phyloP scores from a whole-genome alignment of 805 yeast genomes.

The Maudiozyma saulgeensis region DNA sequence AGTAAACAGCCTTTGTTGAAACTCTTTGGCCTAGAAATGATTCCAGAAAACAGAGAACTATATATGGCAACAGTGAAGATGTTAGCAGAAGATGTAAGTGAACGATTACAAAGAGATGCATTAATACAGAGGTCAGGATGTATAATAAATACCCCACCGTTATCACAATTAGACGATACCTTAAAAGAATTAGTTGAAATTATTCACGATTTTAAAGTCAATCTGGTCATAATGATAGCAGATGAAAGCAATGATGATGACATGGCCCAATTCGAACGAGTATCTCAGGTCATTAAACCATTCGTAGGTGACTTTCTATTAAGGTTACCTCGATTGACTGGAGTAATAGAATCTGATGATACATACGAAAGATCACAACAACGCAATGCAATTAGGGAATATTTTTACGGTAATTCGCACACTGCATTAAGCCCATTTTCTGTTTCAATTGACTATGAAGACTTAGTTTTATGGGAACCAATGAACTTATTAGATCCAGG shows the following conservation, averaged over 20 bases:
- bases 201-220: slow-evolving; percentile 15
- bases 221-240: slow-evolving; percentile 15
- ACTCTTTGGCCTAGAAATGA: slow-evolving; percentile 60
- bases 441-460: slow-evolving; percentile 57
- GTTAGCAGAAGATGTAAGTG: slow-evolving; percentile 38
- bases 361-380: slow-evolving; percentile 60
- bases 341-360: slow-evolving; percentile 68
- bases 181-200: slow-evolving; percentile 11
- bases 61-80: slow-evolving; percentile 43
- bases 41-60: slow-evolving; percentile 40
- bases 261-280: slow-evolving; percentile 9
- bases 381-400: slow-evolving; percentile 70
- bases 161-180: slow-evolving; percentile 13
- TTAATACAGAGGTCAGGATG: slow-evolving; percentile 27
- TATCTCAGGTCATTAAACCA: slow-evolving; percentile 9
- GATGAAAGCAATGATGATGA: slow-evolving; percentile 7
- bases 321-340: slow-evolving; percentile 63
- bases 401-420: slow-evolving; percentile 71
- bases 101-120: slow-evolving; percentile 22
- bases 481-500: slow-evolving; percentile 20
- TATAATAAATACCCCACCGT: slow-evolving; percentile 25
- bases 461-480: slow-evolving; percentile 56
- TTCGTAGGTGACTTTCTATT: slow-evolving; percentile 26
- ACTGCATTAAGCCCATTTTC: slow-evolving; percentile 77
- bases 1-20: slow-evolving; percentile 87